Evolutionary conservation across 108 stramenopile species (phyloP), one percentile per base, ranked within the genome.

Genomic region (Cyclotella sp.): DNA sequence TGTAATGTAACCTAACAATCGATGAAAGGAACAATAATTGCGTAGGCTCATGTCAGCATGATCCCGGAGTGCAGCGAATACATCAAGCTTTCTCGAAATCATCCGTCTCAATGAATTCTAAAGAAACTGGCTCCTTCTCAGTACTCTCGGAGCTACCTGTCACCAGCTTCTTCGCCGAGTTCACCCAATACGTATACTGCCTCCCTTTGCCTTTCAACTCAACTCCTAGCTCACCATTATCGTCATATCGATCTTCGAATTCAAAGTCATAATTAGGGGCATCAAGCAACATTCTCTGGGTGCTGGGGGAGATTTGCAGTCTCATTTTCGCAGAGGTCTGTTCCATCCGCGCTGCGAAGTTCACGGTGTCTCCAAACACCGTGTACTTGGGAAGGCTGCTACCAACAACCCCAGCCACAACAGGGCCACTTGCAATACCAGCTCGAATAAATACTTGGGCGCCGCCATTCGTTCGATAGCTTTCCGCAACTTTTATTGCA

Each of bases 331-430:
- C 41, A 9, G 76, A 61, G 0, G 85, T 86, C 53, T 77, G 76
- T 64, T 90, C 89, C 89, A 90, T 90, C 11, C 89, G 57, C 14
- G 80, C 64, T 16, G 89, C 89, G 16, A 85, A 63, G 61, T 88
- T 90, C 0, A 88, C 84, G 18, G 87, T 77, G 65, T 90, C 89
- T 7, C 89, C 85, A 29, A 90, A 84, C 11, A 90, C 41, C 10
- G 72, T 78, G 60, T 82, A 90, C 45, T 86, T 83, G 21, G 85
- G 85, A 59, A 82, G 70, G 13, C 63, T 44, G 15, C 41, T 63
- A 9, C 89, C 89, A 22, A 90, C 84, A 0, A 88, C 86, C 27
- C 86, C 87, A 21, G 82, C 89, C 18, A 88, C 77, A 14, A 75
- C 44, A 0, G 87, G 81, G 1, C 89, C 89, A 60, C 73, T 82